A percentile compares a stretch with the other conserved stretches of the same genome.
Evolutionary conservation across 768 basidiomycete genomes (phyloP).

Genomic region (Pisolithus marmoratus): DNA sequence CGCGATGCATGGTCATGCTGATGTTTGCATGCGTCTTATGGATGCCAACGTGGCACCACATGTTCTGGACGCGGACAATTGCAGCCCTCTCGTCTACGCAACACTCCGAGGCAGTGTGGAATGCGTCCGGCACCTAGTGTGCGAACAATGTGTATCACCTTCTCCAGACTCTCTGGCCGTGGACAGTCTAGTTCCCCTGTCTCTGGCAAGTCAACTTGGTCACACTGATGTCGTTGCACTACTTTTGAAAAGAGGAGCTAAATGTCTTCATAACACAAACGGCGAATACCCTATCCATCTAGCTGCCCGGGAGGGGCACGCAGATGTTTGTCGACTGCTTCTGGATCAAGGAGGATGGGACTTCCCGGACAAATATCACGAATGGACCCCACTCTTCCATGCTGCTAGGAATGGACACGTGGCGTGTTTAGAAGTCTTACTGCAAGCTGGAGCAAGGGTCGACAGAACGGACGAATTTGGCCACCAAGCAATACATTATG

Average conservation of each 20-base stretch:
- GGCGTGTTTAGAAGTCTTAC: constrained; percentile 68
- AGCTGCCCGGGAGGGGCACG: constrained; percentile 89
- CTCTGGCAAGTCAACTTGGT: constrained; percentile 87
- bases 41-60: constrained; percentile 60
- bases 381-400: constrained; percentile 97
- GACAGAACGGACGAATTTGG: constrained; percentile 77
- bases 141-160: constrained; percentile 59
- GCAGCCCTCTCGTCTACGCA: constrained; percentile 90
- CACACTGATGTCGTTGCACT: constrained; percentile 78
- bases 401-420: constrained; percentile 83
- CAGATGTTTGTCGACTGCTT: constrained; percentile 74
- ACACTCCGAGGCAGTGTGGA: constrained; percentile 79
- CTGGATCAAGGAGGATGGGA: constrained; percentile 75
- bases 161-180: constrained; percentile 52
- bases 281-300: constrained; percentile 98
- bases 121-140: constrained; percentile 79
- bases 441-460: constrained; percentile 76
- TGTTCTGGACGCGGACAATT: constrained; percentile 86
- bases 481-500: constrained; percentile 85
- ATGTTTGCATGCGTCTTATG: constrained; percentile 71
- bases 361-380: constrained; percentile 90
- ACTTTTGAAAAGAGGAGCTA: constrained; percentile 71
- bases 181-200: constrained; percentile 78
- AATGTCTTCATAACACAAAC: constrained; percentile 79
- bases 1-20: constrained; percentile 83